Evolutionary conservation across 371 early-diverging fungal species (phyloP).

Genomic region (Lichtheimia corymbifera): DNA sequence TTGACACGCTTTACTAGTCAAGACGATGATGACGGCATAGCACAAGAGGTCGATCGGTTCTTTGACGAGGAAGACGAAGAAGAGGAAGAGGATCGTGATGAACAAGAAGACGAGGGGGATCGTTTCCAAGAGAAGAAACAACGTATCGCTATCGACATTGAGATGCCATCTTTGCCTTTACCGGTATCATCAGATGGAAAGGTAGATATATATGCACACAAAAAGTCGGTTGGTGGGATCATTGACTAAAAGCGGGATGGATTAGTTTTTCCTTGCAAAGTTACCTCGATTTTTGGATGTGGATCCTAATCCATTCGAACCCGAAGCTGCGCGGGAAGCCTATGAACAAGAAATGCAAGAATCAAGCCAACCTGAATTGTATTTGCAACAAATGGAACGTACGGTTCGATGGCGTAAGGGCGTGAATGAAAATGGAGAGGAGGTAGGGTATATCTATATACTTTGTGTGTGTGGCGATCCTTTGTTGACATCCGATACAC

Average conservation of each 20-base stretch:
- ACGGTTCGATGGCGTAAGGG: slow-evolving; percentile 80
- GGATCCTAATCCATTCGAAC: slow-evolving; percentile 71
- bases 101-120: slow-evolving; percentile 19
- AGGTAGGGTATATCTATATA: slow-evolving; percentile 38
- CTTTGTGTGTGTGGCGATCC: background rate
- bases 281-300: slow-evolving; percentile 75
- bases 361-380: slow-evolving; percentile 35
- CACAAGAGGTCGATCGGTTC: too few species aligned
- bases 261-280: slow-evolving; percentile 67
- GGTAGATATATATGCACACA: too few species aligned
- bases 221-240: background rate
- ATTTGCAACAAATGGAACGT: slow-evolving; percentile 67
- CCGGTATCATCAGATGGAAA: slow-evolving; percentile 38
- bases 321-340: slow-evolving; percentile 22
- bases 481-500: background rate
- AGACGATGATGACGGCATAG: background rate
- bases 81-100: background rate
- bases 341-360: slow-evolving; percentile 42
- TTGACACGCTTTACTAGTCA: too few species aligned
- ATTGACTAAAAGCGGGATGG: background rate
- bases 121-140: slow-evolving; percentile 32
- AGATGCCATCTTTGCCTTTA: slow-evolving; percentile 41
- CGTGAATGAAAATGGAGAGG: slow-evolving; percentile 32
- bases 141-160: slow-evolving; percentile 34
- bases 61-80: background rate